A percentile compares a stretch with the other conserved stretches of the same genome.
Conservation (phyloP, 73 alveolate species). For the Loxodes magnus region DNA sequence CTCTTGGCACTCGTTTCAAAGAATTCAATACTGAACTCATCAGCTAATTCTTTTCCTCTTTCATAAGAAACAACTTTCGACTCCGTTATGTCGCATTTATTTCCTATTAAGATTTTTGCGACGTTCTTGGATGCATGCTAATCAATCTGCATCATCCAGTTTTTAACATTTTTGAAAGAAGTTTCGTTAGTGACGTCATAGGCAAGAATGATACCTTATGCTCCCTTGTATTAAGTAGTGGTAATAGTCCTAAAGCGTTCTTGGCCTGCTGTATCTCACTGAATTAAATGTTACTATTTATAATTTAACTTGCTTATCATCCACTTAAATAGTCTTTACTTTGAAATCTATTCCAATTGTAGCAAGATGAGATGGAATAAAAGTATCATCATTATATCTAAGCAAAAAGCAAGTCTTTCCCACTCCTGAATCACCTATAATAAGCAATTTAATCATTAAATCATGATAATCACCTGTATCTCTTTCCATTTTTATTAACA, state of each 20-base stretch:
- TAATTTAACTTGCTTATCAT: constrained; percentile 29
- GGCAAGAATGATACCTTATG: constrained; percentile 42
- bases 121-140: constrained; percentile 58
- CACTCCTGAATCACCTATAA: constrained; percentile 63
- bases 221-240: constrained; percentile 49
- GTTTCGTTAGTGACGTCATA: constrained; percentile 33
- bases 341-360: constrained; percentile 62
- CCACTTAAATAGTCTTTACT: constrained; percentile 34
- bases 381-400: constrained; percentile 43
- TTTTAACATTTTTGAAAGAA: constrained; percentile 28
- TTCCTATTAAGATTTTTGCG: constrained; percentile 55
- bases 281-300: no score
- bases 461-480: no score
- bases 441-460: constrained; percentile 29
- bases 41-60: constrained; percentile 40
- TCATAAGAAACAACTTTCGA: constrained; percentile 18
- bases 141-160: constrained; percentile 50
- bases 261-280: no score
- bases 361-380: constrained; percentile 32
- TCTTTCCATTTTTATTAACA: no score
- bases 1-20: no score
- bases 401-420: constrained; percentile 69
- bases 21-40: constrained; percentile 33
- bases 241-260: constrained; percentile 52
- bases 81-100: constrained; percentile 37